Base-by-base conservation (phyloP, 1,139 yeast species). In the Cylindricascospora bacillispora region DNA sequence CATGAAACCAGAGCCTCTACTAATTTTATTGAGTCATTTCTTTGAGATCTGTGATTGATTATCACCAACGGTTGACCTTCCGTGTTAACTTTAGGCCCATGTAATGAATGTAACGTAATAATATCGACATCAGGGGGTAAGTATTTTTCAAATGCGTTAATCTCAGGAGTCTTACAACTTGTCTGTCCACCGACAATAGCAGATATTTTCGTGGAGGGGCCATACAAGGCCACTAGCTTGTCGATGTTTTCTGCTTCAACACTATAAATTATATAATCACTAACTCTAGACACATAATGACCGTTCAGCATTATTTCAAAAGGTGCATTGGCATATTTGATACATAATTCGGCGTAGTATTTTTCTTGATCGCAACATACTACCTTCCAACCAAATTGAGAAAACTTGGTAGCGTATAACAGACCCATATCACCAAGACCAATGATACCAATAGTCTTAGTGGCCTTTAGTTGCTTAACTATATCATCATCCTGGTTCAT, bases 121-220 rank as follows among this genome's bases (percentile, higher is more conserved):
- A 89, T 89, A 29, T 82, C 80, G 4, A 73, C 77, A 54, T 89
- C 98, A 1, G 47, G 37, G 0, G 97, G 95, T 24, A 83, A 54
- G 42, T 67, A 59, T 32, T 62, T 60, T 45, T 85, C 95, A 52
- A 89, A 82, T 0, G 97, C 95, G 13, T 60, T 63, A 25, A 89
- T 78, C 51, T 89, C 98, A 0, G 93, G 93, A 13, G 72, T 77
- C 50, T 89, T 89, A 59, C 97, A 89, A 4, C 94, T 81, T 0
- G 98, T 86, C 54, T 89, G 98, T 4, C 98, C 98, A n/a, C 98
- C 98, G 7, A 89, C 94, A 30, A 85, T 71, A 3, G 94, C 79
- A 3, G 93, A 93, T 11, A 71, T 59, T 52, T 85, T 89, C 3
- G 95, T 77, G 0, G 95, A 67, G 0, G 94, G 92, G 0, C 94